Conservation (phyloP, 2,329 filamentous ascomycete species). For the Colletotrichum limetticola region DNA sequence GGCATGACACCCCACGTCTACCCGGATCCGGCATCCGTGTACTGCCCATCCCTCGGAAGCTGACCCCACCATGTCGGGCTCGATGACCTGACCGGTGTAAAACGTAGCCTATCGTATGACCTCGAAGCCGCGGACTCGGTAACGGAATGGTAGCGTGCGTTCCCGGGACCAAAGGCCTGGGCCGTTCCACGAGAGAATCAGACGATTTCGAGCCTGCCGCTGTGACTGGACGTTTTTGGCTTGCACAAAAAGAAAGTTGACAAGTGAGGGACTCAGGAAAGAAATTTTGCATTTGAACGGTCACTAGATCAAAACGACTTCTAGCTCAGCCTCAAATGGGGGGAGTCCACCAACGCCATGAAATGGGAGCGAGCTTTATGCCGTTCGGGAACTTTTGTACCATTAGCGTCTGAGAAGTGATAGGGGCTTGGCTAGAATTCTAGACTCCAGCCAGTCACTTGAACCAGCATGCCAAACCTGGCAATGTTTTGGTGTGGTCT, state of each 20-base stretch:
- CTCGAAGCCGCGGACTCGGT: background rate
- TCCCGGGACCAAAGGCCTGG: background rate
- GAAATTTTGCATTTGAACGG: background rate
- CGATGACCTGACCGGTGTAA: background rate
- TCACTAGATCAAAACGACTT: background rate
- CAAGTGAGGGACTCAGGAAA: background rate
- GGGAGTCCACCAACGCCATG: too few relatives aligned
- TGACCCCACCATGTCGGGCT: background rate
- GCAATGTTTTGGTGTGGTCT: background rate
- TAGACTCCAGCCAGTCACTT: background rate
- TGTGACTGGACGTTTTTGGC: background rate
- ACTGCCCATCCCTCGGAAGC: background rate
- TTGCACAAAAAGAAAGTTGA: background rate
- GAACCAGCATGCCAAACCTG: background rate
- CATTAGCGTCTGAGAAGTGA: background rate
- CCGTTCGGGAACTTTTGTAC: background rate
- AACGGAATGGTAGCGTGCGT: background rate
- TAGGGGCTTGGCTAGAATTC: background rate
- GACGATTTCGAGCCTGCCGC: background rate
- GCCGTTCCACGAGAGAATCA: background rate
- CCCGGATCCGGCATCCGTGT: slow-evolving; percentile 8
- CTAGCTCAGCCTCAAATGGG: background rate
- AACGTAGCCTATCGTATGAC: background rate
- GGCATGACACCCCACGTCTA: background rate
- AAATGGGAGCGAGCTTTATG: background rate